phyloP scores from a whole-genome alignment of 2,329 filamentous ascomycete species.

The Anisogramma anomala region DNA sequence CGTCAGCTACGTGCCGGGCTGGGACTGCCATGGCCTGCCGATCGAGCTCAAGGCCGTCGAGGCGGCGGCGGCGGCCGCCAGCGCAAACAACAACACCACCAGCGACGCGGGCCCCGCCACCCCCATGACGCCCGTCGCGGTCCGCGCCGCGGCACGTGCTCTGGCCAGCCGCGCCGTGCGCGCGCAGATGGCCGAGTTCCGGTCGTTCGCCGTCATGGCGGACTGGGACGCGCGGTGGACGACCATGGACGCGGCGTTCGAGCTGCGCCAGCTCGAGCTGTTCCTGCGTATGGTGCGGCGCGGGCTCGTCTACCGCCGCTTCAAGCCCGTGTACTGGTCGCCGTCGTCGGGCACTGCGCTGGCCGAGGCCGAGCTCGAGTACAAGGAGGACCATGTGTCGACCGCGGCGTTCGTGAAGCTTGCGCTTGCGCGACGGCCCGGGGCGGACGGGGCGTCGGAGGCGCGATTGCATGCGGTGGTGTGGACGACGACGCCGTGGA shows the following conservation, averaged over 20 bases:
- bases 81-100: slow-evolving; percentile 18
- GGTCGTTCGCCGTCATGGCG: slow-evolving; percentile 64
- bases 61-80: slow-evolving; percentile 23
- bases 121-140: slow-evolving; percentile 40
- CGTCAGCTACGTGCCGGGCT: slow-evolving; percentile 78
- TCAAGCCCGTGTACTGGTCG: slow-evolving; percentile 81
- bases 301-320: slow-evolving; percentile 63
- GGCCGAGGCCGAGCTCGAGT: slow-evolving; percentile 76
- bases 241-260: slow-evolving; percentile 67
- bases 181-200: slow-evolving; percentile 63
- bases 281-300: slow-evolving; percentile 65
- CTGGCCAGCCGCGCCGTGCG: slow-evolving; percentile 58
- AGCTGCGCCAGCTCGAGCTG: slow-evolving; percentile 61
- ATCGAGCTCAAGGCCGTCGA: slow-evolving; percentile 94
- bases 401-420: slow-evolving; percentile 71
- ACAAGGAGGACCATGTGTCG: slow-evolving; percentile 62
- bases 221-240: slow-evolving; percentile 69
- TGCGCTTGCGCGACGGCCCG: slow-evolving; percentile 44
- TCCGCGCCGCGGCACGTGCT: slow-evolving; percentile 52
- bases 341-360: slow-evolving; percentile 67
- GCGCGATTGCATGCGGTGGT: slow-evolving; percentile 66
- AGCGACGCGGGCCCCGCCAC: slow-evolving; percentile 19
- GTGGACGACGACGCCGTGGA: slow-evolving; percentile 99
- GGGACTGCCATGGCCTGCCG: slow-evolving; percentile 95
- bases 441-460: slow-evolving; percentile 24